phyloP scores from a whole-genome alignment of 306 rosid species.

The Malus sieversii region DNA sequence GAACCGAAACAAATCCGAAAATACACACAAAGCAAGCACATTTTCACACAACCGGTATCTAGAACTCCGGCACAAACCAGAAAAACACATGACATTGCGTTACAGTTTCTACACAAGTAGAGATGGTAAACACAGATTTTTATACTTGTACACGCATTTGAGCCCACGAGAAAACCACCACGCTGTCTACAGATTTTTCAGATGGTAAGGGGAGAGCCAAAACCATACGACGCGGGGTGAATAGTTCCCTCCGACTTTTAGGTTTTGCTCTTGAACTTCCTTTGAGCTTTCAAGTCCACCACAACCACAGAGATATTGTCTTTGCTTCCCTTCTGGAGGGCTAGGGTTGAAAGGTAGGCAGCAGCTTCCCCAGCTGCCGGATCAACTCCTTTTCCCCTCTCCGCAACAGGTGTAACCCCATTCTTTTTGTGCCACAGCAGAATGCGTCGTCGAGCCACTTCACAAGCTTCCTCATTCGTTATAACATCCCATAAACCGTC shows the following conservation, averaged over 20 bases:
- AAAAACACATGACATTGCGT: conserved; percentile 7
- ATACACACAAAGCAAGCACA: background rate
- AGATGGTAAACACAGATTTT: conserved; percentile 21
- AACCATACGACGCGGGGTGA: background rate
- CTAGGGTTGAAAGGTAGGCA: conserved; percentile 38
- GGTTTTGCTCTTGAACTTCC: conserved; percentile 39
- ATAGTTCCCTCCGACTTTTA: background rate
- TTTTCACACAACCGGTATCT: background rate
- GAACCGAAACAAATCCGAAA: too few relatives aligned
- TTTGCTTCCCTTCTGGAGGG: conserved; percentile 53
- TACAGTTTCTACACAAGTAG: background rate
- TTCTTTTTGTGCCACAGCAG: conserved; percentile 51
- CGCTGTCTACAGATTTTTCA: background rate
- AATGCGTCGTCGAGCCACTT: conserved; percentile 42
- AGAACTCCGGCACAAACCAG: background rate
- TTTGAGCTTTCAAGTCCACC: conserved; percentile 43
- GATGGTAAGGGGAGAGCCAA: background rate
- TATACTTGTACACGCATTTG: conserved; percentile 18
- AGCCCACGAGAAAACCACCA: conserved; percentile 14
- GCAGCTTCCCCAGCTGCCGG: conserved; percentile 59
- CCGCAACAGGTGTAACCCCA: conserved; percentile 20
- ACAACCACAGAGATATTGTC: conserved; percentile 44
- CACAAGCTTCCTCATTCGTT: conserved; percentile 48
- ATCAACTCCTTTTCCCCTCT: conserved; percentile 38
- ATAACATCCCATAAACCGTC: conserved; percentile 62